Conservation (phyloP, 768 basidiomycete species). For the Psilocybe subaeruginosa region DNA sequence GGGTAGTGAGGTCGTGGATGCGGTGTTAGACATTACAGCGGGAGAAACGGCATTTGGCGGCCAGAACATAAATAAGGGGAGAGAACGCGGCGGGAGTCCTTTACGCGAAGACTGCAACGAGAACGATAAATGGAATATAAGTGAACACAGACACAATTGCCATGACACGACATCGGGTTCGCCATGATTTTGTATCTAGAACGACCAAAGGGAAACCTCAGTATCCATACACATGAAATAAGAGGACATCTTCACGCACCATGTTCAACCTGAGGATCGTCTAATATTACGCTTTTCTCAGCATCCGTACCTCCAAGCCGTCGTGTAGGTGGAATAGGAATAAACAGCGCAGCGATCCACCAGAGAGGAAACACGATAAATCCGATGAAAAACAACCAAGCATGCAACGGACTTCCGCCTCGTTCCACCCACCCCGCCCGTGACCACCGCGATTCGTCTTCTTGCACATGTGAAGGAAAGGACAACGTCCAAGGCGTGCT, state of each 20-base stretch:
- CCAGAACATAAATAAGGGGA: constrained; percentile 16
- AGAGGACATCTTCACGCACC: constrained; percentile 45
- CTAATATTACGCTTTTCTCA: constrained; percentile 74
- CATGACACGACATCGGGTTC: constrained; percentile 77
- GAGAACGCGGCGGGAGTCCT: constrained; percentile 17
- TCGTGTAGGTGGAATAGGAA: constrained; percentile 63
- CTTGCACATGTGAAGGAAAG: constrained; percentile 36
- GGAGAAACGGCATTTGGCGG: constrained; percentile 7
- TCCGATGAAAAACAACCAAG: constrained; percentile 80
- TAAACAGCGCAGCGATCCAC: constrained; percentile 54
- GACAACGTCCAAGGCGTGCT: constrained; percentile 66
- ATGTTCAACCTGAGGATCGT: constrained; percentile 80
- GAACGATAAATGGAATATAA: constrained; percentile 79
- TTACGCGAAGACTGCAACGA: constrained; percentile 65
- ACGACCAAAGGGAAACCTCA: not conserved
- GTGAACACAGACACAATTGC: constrained; percentile 67
- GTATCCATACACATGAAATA: not conserved
- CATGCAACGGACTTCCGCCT: constrained; percentile 66
- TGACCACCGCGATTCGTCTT: constrained; percentile 33
- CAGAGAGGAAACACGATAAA: constrained; percentile 71
- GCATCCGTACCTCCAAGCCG: constrained; percentile 54
- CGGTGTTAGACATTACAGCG: constrained; percentile 4
- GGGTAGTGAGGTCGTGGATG: constrained; percentile 5
- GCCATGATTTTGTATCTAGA: constrained; percentile 75
- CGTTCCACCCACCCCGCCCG: constrained; percentile 43